These are phyloP conservation scores for Ramaria rubella DNA, from an alignment of 768 basidiomycete genomes.

Conservation along the genomic window DNA sequence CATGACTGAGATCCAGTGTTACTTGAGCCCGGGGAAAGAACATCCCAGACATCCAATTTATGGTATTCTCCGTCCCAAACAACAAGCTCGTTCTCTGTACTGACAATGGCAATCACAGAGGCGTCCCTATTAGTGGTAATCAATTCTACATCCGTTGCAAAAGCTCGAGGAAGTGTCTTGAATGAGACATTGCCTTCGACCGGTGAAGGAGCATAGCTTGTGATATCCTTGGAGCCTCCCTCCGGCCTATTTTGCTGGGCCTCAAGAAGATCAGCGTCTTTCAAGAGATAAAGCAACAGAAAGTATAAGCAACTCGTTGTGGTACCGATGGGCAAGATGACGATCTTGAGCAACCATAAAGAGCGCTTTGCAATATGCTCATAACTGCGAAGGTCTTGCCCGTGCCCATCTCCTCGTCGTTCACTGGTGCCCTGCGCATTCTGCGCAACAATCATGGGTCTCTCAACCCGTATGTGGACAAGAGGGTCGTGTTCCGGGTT, in stretches of 20 bases:
- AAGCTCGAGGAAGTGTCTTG: conserved; percentile 71
- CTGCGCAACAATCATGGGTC: conserved; percentile 72
- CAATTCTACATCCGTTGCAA: conserved; percentile 76
- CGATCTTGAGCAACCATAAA: conserved; percentile 74
- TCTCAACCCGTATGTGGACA: conserved; percentile 73
- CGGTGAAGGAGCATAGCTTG: conserved; percentile 25
- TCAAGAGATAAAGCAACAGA: conserved; percentile 78
- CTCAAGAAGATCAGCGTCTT: conserved; percentile 86
- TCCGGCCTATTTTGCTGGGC: conserved; percentile 61
- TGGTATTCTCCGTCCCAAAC: conserved; percentile 51
- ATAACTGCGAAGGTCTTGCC: conserved; percentile 2
- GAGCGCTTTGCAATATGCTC: conserved; percentile 45
- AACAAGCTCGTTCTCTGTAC: conserved; percentile 69
- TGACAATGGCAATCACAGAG: conserved; percentile 60
- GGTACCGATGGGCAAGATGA: conserved; percentile 74
- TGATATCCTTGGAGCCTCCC: conserved; percentile 36
- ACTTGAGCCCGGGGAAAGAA: conserved; percentile 44
- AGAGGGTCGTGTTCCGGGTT: conserved; percentile 61
- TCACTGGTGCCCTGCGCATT: conserved; percentile 32
- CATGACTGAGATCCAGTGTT: conserved; percentile 43
- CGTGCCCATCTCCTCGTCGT: conserved; percentile 14
- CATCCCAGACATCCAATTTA: conserved; percentile 44
- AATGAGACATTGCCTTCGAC: conserved; percentile 48
- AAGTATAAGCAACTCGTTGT: conserved; percentile 72
- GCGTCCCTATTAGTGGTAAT: conserved; percentile 66